Base-by-base conservation (phyloP, 1,284 basidiomycete species). In the Leccinum pachyderme region DNA sequence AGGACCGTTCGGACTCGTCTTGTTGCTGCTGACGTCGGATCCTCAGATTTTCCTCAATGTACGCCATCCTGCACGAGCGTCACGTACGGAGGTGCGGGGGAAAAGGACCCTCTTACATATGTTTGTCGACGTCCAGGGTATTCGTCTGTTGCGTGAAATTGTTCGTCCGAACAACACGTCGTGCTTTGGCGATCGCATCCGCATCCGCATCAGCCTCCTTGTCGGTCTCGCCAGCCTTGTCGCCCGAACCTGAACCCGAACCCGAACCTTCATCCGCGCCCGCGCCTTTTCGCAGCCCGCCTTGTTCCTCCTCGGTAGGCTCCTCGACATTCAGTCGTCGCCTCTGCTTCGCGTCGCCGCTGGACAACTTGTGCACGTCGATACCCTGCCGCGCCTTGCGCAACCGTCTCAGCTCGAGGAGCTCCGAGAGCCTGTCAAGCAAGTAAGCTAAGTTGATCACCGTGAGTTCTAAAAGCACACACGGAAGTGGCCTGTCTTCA, bases 131-230 rank as follows among this genome's bases (percentile, higher is more conserved):
- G 67, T 98, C 95, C 11, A 98, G 80, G 2, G 87, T 86, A 67
- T 97, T 97, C 2, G 95, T 99, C 73, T 98, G 95, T 59, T 93
- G 90, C 0, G 96, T 98, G 70, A 99, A 98, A 75, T 98, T 97
- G 74, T 92, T 95, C 25, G 83, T 80, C 48, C 93, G 81, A 4
- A 98, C 84, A 5, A 86, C 85, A 54, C 87, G 79, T 52, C 91
- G 78, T 28, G 89, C 84, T 59, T 84, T 86, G 4, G 86, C 82
- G 51, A 85, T 83, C 47, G 83, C 79, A 51, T 85, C 84, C 18
- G 37, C 37, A 18, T 39, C 37, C 4, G 9, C 18, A 18, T 39
- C 9, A 9, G 37, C 9, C 9, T 51, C 76, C 87, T 50, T 82
- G 79, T 35, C 37, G 37, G 37, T 11, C 3, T 2, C 37, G 37